These are phyloP conservation scores for Volvox carteri DNA, from an alignment of 163 green algal genomes.

Conservation along the genomic window DNA sequence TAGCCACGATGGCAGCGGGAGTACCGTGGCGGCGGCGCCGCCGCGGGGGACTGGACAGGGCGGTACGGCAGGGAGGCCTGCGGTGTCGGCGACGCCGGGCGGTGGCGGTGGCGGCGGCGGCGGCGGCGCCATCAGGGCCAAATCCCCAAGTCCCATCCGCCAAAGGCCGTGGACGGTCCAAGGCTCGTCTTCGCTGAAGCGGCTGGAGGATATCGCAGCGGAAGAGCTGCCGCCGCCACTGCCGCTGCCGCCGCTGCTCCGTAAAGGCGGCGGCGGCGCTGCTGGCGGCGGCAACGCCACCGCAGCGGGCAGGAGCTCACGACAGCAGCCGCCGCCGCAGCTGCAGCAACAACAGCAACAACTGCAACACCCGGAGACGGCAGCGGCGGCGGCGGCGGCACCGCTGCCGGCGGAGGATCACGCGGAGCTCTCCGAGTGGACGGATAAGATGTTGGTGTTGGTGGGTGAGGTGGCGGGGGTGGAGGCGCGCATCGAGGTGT, in stretches of 20 bases:
- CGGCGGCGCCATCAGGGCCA: background rate
- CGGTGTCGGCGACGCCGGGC: too few species aligned
- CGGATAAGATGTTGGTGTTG: constrained; percentile 6
- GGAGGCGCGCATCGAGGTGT: constrained; percentile 30
- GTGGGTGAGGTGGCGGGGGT: constrained; percentile 21
- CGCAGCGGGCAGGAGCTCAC: background rate
- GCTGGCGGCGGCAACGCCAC: background rate
- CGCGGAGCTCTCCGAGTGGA: background rate
- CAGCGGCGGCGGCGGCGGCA: background rate
- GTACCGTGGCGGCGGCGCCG: background rate
- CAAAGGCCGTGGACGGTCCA: background rate
- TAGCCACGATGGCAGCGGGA: background rate
- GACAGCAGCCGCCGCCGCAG: background rate
- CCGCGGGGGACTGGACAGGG: background rate
- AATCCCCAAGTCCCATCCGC: background rate
- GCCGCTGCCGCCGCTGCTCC: too few species aligned
- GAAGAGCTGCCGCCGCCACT: background rate
- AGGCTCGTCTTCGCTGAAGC: constrained; percentile 9
- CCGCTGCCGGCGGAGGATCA: background rate
- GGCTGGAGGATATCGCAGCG: constrained; percentile 13
- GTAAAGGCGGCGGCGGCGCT: too few species aligned
- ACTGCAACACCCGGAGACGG: background rate
- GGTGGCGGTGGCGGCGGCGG: background rate
- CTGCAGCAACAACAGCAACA: background rate
- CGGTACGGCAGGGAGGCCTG: background rate